These are phyloP conservation scores for Beauveria brongniartii DNA, from an alignment of 2,329 filamentous ascomycete species.

Conservation along the genomic window DNA sequence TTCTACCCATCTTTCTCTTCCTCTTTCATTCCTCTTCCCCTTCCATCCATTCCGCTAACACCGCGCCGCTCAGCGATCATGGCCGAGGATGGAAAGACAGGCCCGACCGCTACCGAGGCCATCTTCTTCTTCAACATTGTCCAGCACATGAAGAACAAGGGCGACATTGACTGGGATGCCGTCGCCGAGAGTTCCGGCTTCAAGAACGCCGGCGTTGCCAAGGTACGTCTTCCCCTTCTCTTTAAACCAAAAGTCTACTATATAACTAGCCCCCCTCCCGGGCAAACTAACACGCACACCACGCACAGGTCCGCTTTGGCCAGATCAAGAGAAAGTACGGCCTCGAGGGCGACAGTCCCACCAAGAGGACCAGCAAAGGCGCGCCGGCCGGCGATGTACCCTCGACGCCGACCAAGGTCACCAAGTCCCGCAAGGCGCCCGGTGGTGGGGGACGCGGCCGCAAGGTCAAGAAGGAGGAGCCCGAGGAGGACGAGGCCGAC, in stretches of 20 bases:
- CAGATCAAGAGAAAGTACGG: constrained; percentile 42
- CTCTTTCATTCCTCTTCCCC: neutral
- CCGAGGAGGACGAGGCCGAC: constrained; percentile 4
- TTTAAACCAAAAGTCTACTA: neutral
- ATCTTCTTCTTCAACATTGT: constrained; percentile 38
- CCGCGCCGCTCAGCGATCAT: constrained; percentile 16
- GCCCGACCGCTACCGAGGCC: constrained; percentile 32
- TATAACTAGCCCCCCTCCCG: no score
- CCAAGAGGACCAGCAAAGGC: neutral
- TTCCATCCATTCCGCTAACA: neutral
- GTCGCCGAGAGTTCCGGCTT: constrained; percentile 35
- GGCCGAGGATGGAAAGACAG: constrained; percentile 24
- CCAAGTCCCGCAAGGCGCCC: constrained; percentile 13
- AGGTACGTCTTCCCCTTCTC: constrained; percentile 22
- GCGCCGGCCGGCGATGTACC: constrained; percentile 2
- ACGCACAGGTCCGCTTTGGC: constrained; percentile 34
- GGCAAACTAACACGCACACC: neutral
- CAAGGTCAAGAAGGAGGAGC: constrained; percentile 15
- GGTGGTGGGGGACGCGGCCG: constrained; percentile 14
- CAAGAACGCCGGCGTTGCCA: constrained; percentile 38
- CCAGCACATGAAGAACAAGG: constrained; percentile 33
- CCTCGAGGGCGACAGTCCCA: constrained; percentile 22
- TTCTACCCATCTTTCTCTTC: neutral
- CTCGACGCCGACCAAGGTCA: constrained; percentile 4
- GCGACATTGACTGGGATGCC: constrained; percentile 39